Evolutionary conservation across 164 flowering plant genomes (phyloP), one percentile per base, ranked within the genome.

Genomic region (Chimonanthus salicifolius): DNA sequence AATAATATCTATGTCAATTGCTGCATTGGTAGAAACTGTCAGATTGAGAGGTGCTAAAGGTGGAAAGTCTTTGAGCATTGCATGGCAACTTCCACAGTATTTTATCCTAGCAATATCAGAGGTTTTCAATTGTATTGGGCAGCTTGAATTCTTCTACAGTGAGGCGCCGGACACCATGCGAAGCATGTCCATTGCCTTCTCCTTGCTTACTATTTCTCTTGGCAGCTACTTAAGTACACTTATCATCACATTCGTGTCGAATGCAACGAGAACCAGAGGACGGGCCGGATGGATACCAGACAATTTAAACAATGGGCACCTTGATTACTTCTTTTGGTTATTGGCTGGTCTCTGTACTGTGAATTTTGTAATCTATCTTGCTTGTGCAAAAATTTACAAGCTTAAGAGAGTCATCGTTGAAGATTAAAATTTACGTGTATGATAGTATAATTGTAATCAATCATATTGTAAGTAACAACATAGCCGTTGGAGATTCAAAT

Each of bases 51-150:
- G 20, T 3, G 67, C 82, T 2, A 2, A 33, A 3, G 65, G 3
- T 18, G 65, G 65, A 6, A 18, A 63, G 9, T 82, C 86, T 20
- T 71, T 85, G 77, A 78, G 84, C 13, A 81, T 87, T 5, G 82
- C 84, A 48, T 87, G 90, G 90, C 88, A 85, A 62, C 78, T 85
- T 3, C 90, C 90, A 5, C 90, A 87, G 78, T 87, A 87, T 54
- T 84, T 85, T 67, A 43, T 87, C 4, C 62, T 85, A 2, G 90
- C 86, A 2, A 81, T 81, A 8, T 80, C 90, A 2, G 90, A 87
- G 58, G 87, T 86, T 1, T 87, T 86, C 79, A 82, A 80, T 18
- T 86, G 80, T 73, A 78, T 87, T 47, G 90, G 85, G 54, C 88
- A 86, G 67, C 7, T 86, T 9, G 87, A 87, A 78, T 87, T 87